A percentile compares a stretch with the other conserved stretches of the same genome.
These are phyloP conservation scores for Gentiana macrophylla DNA, from an alignment of 257 asterid species.

Conservation along the genomic window DNA sequence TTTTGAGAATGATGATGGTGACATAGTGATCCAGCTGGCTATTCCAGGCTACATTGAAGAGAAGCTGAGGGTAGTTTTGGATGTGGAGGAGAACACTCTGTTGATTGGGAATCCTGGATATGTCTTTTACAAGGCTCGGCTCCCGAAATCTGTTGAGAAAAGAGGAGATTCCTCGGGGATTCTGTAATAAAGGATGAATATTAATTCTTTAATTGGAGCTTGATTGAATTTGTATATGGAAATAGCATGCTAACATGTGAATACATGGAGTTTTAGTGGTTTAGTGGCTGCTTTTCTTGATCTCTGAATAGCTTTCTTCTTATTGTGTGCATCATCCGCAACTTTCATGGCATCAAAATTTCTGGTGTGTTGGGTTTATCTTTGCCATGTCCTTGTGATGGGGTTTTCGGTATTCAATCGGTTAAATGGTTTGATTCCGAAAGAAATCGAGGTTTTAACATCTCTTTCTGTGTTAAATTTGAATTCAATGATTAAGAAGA, in stretches of 20 bases:
- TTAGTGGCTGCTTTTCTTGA: constrained; percentile 75
- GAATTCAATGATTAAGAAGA: constrained; percentile 52
- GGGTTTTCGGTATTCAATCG: constrained; percentile 32
- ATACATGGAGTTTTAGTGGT: constrained; percentile 62
- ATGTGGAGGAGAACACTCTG: too few relatives aligned
- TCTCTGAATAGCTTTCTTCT: constrained; percentile 64
- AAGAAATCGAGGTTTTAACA: constrained; percentile 41
- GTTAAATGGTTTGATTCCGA: constrained; percentile 47
- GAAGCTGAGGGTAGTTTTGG: too few relatives aligned
- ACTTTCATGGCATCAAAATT: constrained; percentile 53
- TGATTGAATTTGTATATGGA: too few relatives aligned
- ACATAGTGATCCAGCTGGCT: too few relatives aligned
- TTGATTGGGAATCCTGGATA: too few relatives aligned
- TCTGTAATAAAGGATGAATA: too few relatives aligned
- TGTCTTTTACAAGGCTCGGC: too few relatives aligned
- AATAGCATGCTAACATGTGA: constrained; percentile 55
- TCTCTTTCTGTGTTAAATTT: constrained; percentile 48
- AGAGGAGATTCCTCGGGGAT: too few relatives aligned
- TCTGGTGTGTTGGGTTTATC: constrained; percentile 57
- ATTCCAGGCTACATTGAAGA: too few relatives aligned
- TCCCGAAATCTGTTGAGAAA: too few relatives aligned
- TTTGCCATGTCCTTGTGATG: constrained; percentile 80
- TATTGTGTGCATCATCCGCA: constrained; percentile 58
- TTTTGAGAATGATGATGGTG: too few relatives aligned
- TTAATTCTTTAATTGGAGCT: too few relatives aligned